A percentile compares a stretch with the other conserved stretches of the same genome.
phyloP scores from a whole-genome alignment of 352 stramenopile species.

The Phytophthora melonis region DNA sequence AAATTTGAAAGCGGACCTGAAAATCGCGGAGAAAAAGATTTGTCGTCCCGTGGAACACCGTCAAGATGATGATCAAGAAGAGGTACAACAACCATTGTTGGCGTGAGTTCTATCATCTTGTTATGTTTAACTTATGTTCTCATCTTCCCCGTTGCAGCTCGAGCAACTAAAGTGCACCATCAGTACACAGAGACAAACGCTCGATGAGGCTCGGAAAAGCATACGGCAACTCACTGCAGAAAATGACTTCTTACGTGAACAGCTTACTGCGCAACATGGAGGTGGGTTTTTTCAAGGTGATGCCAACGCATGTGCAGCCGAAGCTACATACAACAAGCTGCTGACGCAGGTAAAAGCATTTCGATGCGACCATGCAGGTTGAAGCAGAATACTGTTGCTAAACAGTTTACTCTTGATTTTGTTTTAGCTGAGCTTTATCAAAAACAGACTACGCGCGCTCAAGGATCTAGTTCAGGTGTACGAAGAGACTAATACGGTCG shows the following conservation, averaged over 20 bases:
- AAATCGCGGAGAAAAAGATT: constrained; percentile 25
- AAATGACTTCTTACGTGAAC: constrained; percentile 31
- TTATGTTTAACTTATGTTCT: background rate
- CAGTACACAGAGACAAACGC: constrained; percentile 17
- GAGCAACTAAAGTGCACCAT: constrained; percentile 33
- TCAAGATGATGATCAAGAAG: constrained; percentile 43
- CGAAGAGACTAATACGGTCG: constrained; percentile 42
- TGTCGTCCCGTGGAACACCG: constrained; percentile 4
- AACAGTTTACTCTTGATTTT: background rate
- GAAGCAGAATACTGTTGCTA: background rate
- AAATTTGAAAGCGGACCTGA: constrained; percentile 62
- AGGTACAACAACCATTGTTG: constrained; percentile 36
- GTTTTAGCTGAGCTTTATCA: constrained; percentile 42
- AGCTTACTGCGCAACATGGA: constrained; percentile 17
- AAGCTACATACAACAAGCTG: constrained; percentile 25
- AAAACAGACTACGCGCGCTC: constrained; percentile 34
- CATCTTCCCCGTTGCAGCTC: constrained; percentile 19
- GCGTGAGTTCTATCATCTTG: background rate
- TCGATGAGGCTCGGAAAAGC: constrained; percentile 21
- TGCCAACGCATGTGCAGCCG: constrained; percentile 9
- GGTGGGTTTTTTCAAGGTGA: background rate
- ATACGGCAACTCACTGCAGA: constrained; percentile 23
- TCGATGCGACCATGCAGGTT: background rate
- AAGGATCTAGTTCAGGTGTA: constrained; percentile 45
- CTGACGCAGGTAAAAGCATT: constrained; percentile 33